Percentiles rank a stretch among this genome's conserved stretches.
These are phyloP conservation scores for Lachancea fermentati DNA, from an alignment of 805 yeast genomes.

Conservation along the genomic window DNA sequence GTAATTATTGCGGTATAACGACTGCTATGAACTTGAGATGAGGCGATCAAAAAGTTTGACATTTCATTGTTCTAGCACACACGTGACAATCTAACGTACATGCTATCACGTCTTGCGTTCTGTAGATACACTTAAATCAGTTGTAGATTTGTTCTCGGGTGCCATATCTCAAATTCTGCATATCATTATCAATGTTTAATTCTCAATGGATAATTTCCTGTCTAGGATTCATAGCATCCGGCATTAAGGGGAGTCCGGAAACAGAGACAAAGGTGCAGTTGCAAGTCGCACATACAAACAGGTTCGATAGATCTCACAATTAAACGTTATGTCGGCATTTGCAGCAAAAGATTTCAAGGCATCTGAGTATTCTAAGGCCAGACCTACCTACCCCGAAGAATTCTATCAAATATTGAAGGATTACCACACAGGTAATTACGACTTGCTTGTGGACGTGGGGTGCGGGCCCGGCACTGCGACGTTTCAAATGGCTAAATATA, in stretches of 20 bases:
- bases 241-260: not conserved
- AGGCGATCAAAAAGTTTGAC: no score
- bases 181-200: no score
- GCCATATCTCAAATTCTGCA: no score
- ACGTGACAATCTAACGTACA: no score
- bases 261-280: not conserved
- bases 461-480: slow-evolving; percentile 80
- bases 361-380: slow-evolving; percentile 44
- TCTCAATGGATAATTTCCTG: no score
- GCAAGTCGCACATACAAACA: not conserved
- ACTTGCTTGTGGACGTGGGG: slow-evolving; percentile 61
- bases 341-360: slow-evolving; percentile 49
- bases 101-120: no score
- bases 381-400: slow-evolving; percentile 61
- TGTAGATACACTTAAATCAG: no score
- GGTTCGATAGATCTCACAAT: not conserved
- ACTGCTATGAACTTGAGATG: no score
- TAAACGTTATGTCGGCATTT: slow-evolving; percentile 52
- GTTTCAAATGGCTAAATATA: slow-evolving; percentile 36
- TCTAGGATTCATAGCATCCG: no score
- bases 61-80: no score
- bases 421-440: slow-evolving; percentile 38
- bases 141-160: no score
- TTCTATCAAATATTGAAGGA: slow-evolving; percentile 40
- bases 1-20: no score